Conservation (phyloP, 202 grass and related monocot genomes). For the Panicum virgatum region DNA sequence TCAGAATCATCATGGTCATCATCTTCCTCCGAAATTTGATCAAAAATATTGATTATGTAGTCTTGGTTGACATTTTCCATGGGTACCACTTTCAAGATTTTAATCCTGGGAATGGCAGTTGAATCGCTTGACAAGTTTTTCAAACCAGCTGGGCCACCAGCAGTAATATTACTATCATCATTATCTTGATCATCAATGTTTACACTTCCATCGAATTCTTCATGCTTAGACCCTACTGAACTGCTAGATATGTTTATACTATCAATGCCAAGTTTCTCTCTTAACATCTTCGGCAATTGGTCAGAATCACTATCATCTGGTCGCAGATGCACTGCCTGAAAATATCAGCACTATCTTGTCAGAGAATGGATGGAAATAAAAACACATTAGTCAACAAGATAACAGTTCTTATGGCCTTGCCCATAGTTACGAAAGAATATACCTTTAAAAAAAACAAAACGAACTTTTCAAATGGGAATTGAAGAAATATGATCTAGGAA, state of each 20-base stretch:
- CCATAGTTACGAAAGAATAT: too few relatives aligned
- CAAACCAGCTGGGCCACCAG: conserved; percentile 57
- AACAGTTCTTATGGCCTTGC: neutral
- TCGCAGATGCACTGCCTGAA: conserved; percentile 91
- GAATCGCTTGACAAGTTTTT: conserved; percentile 68
- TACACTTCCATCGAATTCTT: conserved; percentile 43
- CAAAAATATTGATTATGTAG: conserved; percentile 84
- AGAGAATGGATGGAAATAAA: conserved; percentile 2
- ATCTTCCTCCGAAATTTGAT: conserved; percentile 85
- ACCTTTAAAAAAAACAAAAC: too few relatives aligned
- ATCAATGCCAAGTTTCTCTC: conserved; percentile 51
- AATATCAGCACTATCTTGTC: conserved; percentile 28
- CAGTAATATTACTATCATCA: conserved; percentile 58
- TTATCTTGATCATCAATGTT: conserved; percentile 57
- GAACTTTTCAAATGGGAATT: neutral
- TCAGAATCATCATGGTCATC: conserved; percentile 59
- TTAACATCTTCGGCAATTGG: conserved; percentile 40
- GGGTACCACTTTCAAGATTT: conserved; percentile 76
- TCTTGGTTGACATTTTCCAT: conserved; percentile 73
- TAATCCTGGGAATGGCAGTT: conserved; percentile 61
- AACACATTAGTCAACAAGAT: neutral
- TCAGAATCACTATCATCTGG: conserved; percentile 55
- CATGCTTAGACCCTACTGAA: conserved; percentile 53
- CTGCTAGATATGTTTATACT: conserved; percentile 58
- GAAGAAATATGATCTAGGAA: conserved; percentile 18